Evolutionary conservation across 148 eudicot genomes (phyloP), one percentile per base, ranked within the genome.

Genomic region (Fallopia convolvulus): DNA sequence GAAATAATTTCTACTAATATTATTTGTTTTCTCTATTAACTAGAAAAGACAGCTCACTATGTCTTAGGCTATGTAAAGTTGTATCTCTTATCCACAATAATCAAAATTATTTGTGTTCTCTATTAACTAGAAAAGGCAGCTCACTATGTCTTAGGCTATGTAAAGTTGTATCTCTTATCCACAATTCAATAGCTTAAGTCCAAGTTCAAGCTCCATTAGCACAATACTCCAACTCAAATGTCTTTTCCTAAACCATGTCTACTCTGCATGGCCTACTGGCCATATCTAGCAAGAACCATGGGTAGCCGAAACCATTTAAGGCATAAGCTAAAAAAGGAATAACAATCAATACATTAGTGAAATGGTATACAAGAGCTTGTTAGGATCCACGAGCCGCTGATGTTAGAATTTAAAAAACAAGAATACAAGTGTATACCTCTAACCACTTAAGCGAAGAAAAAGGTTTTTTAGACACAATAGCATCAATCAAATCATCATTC

Each of bases 401-500:
- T 33, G 9, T 14, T 68, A 68, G 5, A 14, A 68, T 14, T 44
- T 44, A 44, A 9, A 44, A 55, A 1, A 65, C 23, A 10, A 39
- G 46, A n/a, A 70, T 49, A 47, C 15, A 74, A 23, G 26, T 41
- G 50, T 72, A 71, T 90, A 92, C 99, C 97, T 95, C 94, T 49
- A 95, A 78, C 99, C 99, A 95, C 21, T 89, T 86, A 76, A 83
- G 78, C 32, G 76, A 78, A 70, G 88, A 88, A 77, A 95, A 77
- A 26, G 86, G 90, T 74, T 84, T 90, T 80, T 88, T 89, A 33
- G 93, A 84, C 81, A 91, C 76, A 76, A 95, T 81, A 76, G 97
- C 87, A 88, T 91, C 97, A 84, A 90, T 73, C 70, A 86, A 40
- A 70, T 83, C 87, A 82, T 87, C 86, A 15, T 82, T 89, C 79